These are phyloP conservation scores for Mycosarcoma maydis DNA, from an alignment of 1,284 basidiomycete genomes.

Conservation along the genomic window DNA sequence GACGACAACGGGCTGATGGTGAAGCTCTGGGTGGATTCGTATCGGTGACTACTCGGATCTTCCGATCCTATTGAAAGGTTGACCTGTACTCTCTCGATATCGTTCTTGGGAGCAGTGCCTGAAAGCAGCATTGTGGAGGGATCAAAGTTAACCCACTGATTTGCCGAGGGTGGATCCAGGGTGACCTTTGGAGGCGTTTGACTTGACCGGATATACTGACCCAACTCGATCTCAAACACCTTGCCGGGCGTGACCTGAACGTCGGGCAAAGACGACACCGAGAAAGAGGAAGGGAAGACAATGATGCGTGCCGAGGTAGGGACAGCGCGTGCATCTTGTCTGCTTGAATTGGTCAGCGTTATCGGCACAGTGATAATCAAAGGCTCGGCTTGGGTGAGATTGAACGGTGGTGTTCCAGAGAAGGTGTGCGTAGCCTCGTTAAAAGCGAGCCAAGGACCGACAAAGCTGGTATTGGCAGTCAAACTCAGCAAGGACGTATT, in stretches of 20 bases:
- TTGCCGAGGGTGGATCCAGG: conserved; percentile 48
- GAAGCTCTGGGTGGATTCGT: conserved; percentile 15
- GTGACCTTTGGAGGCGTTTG: conserved; percentile 12
- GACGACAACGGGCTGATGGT: conserved; percentile 11
- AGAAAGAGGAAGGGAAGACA: conserved; percentile 41
- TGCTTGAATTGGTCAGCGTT: conserved; percentile 67
- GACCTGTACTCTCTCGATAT: conserved; percentile 10
- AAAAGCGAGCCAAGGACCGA: conserved; percentile 75
- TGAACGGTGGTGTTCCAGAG: conserved; percentile 73
- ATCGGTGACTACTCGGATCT: conserved; percentile 1
- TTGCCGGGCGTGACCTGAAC: conserved; percentile 31
- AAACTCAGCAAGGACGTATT: conserved; percentile 20
- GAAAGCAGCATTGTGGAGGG: conserved; percentile 64
- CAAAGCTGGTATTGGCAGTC: conserved; percentile 69
- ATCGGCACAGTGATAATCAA: conserved; percentile 71
- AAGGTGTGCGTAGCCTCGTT: conserved; percentile 73
- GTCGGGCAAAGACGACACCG: conserved; percentile 18
- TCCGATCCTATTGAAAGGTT: conserved; percentile 20
- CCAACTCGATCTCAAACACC: conserved; percentile 33
- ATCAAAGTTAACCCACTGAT: conserved; percentile 68
- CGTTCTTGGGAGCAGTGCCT: conserved; percentile 52
- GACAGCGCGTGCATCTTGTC: conserved; percentile 11
- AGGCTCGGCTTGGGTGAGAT: conserved; percentile 59
- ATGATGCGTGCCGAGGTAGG: conserved; percentile 56
- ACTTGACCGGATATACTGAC: conserved; percentile 24